These are phyloP conservation scores for Melocanna baccifera DNA, from an alignment of 176 grass and related monocot species.

Conservation along the genomic window DNA sequence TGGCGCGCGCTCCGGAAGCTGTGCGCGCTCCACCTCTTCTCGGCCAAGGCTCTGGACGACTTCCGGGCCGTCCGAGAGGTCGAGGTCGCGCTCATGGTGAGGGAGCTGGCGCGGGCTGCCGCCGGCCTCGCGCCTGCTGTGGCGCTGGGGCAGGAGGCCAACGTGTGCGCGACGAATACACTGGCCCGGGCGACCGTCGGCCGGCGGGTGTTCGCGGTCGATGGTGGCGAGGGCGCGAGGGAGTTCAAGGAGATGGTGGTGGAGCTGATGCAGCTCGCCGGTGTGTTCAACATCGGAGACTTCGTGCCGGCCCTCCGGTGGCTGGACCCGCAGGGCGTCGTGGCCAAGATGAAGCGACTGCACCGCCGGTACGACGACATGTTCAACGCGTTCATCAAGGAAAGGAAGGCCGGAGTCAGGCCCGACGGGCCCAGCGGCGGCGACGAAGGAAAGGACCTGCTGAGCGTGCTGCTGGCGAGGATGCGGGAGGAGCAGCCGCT, in stretches of 20 bases:
- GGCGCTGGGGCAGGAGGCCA: constrained; percentile 41
- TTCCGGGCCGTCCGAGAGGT: constrained; percentile 40
- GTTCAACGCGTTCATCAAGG: constrained; percentile 51
- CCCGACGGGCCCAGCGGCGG: neutral
- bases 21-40: constrained; percentile 61
- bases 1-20: constrained; percentile 75
- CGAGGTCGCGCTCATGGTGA: constrained; percentile 45
- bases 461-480: constrained; percentile 37
- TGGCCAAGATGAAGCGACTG: constrained; percentile 50
- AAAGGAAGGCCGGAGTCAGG: constrained; percentile 19
- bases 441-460: constrained; percentile 31
- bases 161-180: constrained; percentile 67
- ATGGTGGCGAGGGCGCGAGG: neutral
- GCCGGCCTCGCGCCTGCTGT: neutral
- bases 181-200: constrained; percentile 49
- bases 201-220: constrained; percentile 50
- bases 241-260: constrained; percentile 70
- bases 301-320: constrained; percentile 51
- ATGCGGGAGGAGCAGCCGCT: neutral
- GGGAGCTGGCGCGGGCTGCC: neutral
- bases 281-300: constrained; percentile 59
- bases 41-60: constrained; percentile 48
- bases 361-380: constrained; percentile 64
- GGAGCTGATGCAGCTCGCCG: constrained; percentile 50
- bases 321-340: constrained; percentile 60